Evolutionary conservation across 2,329 filamentous ascomycete genomes (phyloP).

Genomic region (Rosellinia necatrix): DNA sequence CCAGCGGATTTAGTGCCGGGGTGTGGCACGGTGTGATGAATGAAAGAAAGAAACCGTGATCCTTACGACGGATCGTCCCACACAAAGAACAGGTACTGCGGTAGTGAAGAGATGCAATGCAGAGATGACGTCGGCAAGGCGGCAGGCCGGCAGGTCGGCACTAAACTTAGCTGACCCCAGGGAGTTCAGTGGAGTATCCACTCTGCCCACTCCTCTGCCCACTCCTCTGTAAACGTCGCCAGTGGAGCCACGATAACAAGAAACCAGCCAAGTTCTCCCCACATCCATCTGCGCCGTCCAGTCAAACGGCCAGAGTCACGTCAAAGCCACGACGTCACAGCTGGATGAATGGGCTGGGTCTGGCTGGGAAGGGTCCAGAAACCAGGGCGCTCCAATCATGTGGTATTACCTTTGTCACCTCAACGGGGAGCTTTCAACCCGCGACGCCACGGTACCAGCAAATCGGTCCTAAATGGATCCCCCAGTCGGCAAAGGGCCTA

Average conservation of each 20-base stretch:
- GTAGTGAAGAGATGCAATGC: conserved; percentile 10
- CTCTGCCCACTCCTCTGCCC: too few species aligned
- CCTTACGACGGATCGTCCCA: neutral
- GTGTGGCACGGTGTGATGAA: neutral
- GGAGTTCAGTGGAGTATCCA: too few species aligned
- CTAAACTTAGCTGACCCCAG: too few species aligned
- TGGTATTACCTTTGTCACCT: conserved; percentile 2
- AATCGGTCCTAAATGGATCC: conserved; percentile 14
- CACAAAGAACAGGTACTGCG: neutral
- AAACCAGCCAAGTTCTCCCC: conserved; percentile 15
- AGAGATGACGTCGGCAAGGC: conserved; percentile 33
- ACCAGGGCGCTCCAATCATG: conserved; percentile 14
- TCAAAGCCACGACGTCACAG: conserved; percentile 38
- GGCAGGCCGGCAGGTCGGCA: conserved; percentile 27
- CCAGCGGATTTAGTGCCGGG: neutral
- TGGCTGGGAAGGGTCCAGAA: neutral
- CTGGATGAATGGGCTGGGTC: conserved; percentile 9
- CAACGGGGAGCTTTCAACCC: neutral
- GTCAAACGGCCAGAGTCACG: conserved; percentile 1
- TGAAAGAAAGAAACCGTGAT: neutral
- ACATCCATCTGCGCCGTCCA: conserved; percentile 7
- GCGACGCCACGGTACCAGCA: conserved; percentile 10
- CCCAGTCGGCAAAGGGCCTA: too few species aligned
- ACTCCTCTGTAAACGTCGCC: too few species aligned
- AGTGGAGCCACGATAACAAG: conserved; percentile 19